phyloP scores from a whole-genome alignment of 2,329 filamentous ascomycete genomes.

The Colletotrichum theobromicola region DNA sequence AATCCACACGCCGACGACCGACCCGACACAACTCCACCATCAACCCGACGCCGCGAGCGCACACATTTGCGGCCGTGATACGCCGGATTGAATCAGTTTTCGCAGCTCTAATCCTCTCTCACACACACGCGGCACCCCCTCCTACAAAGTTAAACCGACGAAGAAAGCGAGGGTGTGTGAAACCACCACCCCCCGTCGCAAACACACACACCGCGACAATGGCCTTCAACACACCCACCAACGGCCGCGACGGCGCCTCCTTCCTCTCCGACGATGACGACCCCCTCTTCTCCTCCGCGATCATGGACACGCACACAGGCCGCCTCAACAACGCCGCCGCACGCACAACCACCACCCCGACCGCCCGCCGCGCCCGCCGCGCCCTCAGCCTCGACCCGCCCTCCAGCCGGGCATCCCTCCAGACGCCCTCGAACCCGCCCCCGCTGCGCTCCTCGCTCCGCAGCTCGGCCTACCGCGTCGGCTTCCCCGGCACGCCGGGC shows the following conservation, averaged over 20 bases:
- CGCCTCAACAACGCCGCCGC: constrained; percentile 32
- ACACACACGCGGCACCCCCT: background rate
- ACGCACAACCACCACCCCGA: constrained; percentile 28
- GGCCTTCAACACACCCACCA: constrained; percentile 11
- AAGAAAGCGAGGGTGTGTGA: background rate
- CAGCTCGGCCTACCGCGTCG: constrained; percentile 40
- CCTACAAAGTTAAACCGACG: background rate
- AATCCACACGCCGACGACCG: background rate
- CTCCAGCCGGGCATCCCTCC: constrained; percentile 2
- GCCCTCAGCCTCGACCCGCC: constrained; percentile 6
- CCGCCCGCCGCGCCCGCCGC: background rate
- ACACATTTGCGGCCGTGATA: background rate
- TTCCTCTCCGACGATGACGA: constrained; percentile 29
- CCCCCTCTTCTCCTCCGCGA: constrained; percentile 42
- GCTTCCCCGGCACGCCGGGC: constrained; percentile 26
- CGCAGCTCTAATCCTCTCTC: background rate
- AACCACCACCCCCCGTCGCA: background rate
- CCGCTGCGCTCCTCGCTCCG: constrained; percentile 27
- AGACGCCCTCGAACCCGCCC: constrained; percentile 9
- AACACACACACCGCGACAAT: background rate
- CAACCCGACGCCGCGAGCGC: background rate
- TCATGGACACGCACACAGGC: constrained; percentile 48
- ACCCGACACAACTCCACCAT: background rate
- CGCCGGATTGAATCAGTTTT: background rate
- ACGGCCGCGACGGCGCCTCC: background rate